Base-by-base conservation (phyloP, 257 asterid species). In the Avicennia marina region DNA sequence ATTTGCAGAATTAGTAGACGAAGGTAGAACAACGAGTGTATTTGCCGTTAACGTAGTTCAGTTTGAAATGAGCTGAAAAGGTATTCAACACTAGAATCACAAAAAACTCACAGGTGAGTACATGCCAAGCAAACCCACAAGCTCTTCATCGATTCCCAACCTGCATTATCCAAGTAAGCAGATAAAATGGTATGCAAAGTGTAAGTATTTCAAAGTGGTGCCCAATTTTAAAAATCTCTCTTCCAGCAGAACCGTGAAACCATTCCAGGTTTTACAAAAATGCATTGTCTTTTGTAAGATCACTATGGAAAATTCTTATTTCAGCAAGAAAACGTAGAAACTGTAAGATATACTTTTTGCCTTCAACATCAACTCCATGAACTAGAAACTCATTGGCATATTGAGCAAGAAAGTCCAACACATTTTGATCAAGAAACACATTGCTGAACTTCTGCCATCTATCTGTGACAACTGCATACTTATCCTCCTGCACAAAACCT, bases 361-460 rank as follows among this genome's bases (percentile, higher is more conserved):
- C 97, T 86, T 93, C 98, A 63, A 89, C 97, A 64, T 93, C 97
- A 62, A 93, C 98, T 75, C 98, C 97, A 69, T 91, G 97, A 66
- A 93, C 96, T 60, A 89, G 93, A 75, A 85, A 91, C 67, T 91
- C 98, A 53, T 91, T 95, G 42, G 98, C 94, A 62, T 74, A 86
- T 27, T 42, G 54, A 13, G 97, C 91, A 32, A 93, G 85, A 69
- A 78, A 75, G 64, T 71, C 77, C 66, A 88, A 74, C 53, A 81
- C 85, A 61, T 82, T 47, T 64, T 78, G 69, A 72, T 83, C 81
- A 66, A 93, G 91, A 75, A 67, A 79, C n/a, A 93, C 97, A 33
- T 86, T 71, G 25, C 72, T 93, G 72, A 93, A 93, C 70, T 86
- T 93, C 82, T 89, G 98, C 98, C 98, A 93, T 69, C 97, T 84